phyloP scores from a whole-genome alignment of 352 stramenopile species.

The Phytophthora podocarpi region DNA sequence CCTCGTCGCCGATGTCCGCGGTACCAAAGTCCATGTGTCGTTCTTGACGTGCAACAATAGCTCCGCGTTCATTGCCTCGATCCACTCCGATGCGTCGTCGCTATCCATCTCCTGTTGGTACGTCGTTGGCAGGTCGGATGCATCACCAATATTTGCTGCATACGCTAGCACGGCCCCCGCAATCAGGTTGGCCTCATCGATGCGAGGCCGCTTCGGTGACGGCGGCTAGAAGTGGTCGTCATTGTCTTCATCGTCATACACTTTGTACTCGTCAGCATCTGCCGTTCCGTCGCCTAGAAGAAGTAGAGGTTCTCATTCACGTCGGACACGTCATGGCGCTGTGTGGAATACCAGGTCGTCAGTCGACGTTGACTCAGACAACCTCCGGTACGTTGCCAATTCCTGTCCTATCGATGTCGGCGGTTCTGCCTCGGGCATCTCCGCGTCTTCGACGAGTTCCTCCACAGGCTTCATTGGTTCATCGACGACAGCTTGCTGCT shows the following conservation, averaged over 20 bases:
- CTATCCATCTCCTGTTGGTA: slow-evolving; percentile 13
- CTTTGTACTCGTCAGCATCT: neutral
- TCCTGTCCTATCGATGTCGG: neutral
- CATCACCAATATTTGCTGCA: slow-evolving; percentile 3
- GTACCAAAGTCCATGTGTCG: slow-evolving; percentile 1
- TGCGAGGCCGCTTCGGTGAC: slow-evolving; percentile 1
- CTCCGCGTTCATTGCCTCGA: neutral
- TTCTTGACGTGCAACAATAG: neutral
- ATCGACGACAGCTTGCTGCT: neutral
- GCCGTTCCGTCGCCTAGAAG: neutral
- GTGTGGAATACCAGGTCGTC: neutral
- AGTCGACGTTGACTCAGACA: neutral
- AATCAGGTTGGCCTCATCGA: neutral
- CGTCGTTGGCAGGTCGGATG: neutral
- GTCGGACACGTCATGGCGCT: neutral
- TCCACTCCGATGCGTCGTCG: neutral
- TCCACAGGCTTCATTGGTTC: neutral
- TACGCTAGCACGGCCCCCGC: slow-evolving; percentile 12
- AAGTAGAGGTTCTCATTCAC: neutral
- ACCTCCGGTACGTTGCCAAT: neutral
- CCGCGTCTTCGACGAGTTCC: neutral
- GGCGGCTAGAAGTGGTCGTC: slow-evolving; percentile 6
- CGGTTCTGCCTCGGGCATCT: neutral
- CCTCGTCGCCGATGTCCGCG: neutral
- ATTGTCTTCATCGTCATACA: slow-evolving; percentile 1